Conservation (phyloP, 1,284 basidiomycete genomes). For the Cryptococcus sp. region DNA sequence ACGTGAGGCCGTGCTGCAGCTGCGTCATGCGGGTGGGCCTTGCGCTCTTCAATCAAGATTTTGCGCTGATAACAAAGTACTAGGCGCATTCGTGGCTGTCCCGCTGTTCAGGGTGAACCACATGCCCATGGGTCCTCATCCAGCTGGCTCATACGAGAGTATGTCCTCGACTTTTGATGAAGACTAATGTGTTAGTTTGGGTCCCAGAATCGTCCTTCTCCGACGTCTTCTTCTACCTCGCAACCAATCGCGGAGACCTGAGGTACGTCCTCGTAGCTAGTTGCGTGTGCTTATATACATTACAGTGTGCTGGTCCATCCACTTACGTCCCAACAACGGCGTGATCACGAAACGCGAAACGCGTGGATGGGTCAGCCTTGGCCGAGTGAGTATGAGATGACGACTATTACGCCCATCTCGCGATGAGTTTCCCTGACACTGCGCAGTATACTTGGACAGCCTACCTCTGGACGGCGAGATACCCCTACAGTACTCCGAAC, state of each 20-base stretch:
- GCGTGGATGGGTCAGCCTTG: conserved; percentile 6
- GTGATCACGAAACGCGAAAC: conserved; percentile 7
- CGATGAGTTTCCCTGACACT: background rate
- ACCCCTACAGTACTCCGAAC: conserved; percentile 6
- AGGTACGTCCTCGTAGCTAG: background rate
- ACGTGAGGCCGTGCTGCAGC: conserved; percentile 4
- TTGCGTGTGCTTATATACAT: background rate
- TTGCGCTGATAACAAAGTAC: too few species aligned
- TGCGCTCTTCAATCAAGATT: too few species aligned
- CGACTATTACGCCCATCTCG: background rate
- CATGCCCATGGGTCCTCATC: conserved; percentile 8
- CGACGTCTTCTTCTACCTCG: conserved; percentile 11
- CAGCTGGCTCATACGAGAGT: conserved; percentile 10
- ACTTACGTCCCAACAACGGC: conserved; percentile 1
- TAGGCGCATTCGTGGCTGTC: conserved; percentile 7
- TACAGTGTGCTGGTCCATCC: conserved; percentile 7
- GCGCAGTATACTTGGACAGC: conserved; percentile 4
- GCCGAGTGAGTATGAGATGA: background rate
- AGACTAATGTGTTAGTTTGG: conserved; percentile 3
- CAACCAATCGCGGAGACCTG: conserved; percentile 5
- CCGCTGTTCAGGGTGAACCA: conserved; percentile 3
- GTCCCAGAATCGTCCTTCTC: conserved; percentile 8
- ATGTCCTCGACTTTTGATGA: background rate
- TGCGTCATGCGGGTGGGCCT: background rate
- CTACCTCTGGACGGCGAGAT: conserved; percentile 1